Percentiles rank a stretch among this genome's conserved stretches.
These are phyloP conservation scores for Hypoxylon fuscum DNA, from an alignment of 495 filamentous ascomycete species.

Conservation along the genomic window DNA sequence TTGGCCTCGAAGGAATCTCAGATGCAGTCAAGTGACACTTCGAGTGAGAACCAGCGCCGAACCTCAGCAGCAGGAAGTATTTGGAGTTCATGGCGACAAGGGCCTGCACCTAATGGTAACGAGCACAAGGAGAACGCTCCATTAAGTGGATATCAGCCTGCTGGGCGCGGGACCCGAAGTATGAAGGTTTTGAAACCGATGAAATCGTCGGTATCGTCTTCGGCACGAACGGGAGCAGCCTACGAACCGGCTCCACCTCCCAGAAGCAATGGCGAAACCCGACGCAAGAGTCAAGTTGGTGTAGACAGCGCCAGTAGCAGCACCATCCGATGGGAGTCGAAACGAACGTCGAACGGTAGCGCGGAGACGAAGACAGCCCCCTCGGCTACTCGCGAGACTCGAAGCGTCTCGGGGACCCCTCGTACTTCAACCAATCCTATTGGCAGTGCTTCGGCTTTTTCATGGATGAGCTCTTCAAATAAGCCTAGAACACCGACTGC, in stretches of 20 bases:
- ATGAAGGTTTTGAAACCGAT: slow-evolving; percentile 84
- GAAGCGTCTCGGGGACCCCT: slow-evolving; percentile 47
- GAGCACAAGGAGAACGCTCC: slow-evolving; percentile 57
- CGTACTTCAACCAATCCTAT: slow-evolving; percentile 75
- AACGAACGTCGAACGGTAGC: slow-evolving; percentile 41
- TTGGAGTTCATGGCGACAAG: slow-evolving; percentile 76
- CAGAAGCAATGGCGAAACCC: slow-evolving; percentile 48
- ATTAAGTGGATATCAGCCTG: slow-evolving; percentile 66
- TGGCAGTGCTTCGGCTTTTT: slow-evolving; percentile 92
- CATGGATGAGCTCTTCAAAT: slow-evolving; percentile 72
- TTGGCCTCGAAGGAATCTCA: slow-evolving; percentile 44
- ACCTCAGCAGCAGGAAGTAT: slow-evolving; percentile 61
- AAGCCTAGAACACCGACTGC: slow-evolving; percentile 52
- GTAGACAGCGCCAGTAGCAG: slow-evolving; percentile 43
- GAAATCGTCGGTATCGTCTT: slow-evolving; percentile 59
- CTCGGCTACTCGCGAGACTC: slow-evolving; percentile 52
- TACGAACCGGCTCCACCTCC: slow-evolving; percentile 54
- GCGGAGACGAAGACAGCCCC: slow-evolving; percentile 40
- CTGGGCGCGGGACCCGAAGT: slow-evolving; percentile 61
- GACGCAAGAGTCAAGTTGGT: slow-evolving; percentile 52
- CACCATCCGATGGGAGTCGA: slow-evolving; percentile 52
- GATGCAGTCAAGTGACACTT: slow-evolving; percentile 34
- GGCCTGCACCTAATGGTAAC: slow-evolving; percentile 57
- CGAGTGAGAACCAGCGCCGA: slow-evolving; percentile 48
- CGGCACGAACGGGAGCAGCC: slow-evolving; percentile 54